Evolutionary conservation across 2,329 filamentous ascomycete genomes (phyloP), one percentile per base, ranked within the genome.

Genomic region (Didymella keratinophila): DNA sequence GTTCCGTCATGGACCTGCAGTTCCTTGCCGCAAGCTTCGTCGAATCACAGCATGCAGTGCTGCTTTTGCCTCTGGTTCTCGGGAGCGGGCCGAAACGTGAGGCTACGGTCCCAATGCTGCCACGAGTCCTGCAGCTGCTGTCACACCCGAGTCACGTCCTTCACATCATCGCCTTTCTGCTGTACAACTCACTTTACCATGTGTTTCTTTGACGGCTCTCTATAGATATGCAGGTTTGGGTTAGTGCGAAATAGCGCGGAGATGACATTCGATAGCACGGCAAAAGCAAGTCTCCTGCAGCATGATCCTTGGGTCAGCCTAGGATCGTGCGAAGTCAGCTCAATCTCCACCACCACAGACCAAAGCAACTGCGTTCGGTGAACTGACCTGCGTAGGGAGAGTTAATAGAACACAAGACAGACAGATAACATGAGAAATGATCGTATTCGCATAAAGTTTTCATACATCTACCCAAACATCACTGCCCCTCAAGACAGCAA

Each of bases 81-180:
- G 50, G 56, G 50, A 50, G 45, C 50, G 50, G 50, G 45, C 56
- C 56, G 56, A 42, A 20, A 54, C 51, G 34, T 50, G 56, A 58
- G 37, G 56, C 56, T 53, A 42, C 56, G 44, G 45, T 52, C 39
- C 55, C 44, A 58, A 30, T 50, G 44, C 44, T 58, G 49, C 55
- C 55, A 58, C 55, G 49, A 52, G 23, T 58, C 12, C 39, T 50
- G 37, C 23, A 8, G 20, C 34, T 43, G 45, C 23, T 50, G n/a
- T 50, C 25, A 42, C 36, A 46, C 20, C 42, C 47, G 41, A 51
- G 42, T 47, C 48, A 47, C 16, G 41, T 27, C 34, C 6, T 25
- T 47, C 14, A 44, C 46, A 32, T 28, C 23, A 44, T 43, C 18
- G 37, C 21, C 16, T 10, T 47, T 39, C 42, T 37, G 8, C 47